Evolutionary conservation across 192 early-diverging fungal genomes (phyloP).

Genomic region (Backusella liffmaniae): DNA sequence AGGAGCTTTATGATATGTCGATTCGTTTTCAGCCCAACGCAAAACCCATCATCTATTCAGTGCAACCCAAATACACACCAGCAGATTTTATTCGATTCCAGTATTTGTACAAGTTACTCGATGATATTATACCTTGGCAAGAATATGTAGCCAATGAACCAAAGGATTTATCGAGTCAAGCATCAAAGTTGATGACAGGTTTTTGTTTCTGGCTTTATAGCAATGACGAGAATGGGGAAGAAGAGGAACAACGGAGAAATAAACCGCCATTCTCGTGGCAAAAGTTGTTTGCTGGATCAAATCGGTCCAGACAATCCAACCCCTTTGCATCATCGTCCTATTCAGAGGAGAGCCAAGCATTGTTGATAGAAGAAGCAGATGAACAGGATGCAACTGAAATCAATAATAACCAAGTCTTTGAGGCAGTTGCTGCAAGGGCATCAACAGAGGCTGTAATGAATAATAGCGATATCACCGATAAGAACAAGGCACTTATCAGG

Average conservation of each 20-base stretch:
- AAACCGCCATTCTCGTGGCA: constrained; percentile 16
- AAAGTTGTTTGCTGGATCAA: constrained; percentile 19
- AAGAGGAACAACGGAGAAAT: constrained; percentile 14
- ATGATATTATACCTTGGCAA: not conserved
- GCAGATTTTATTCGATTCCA: constrained; percentile 45
- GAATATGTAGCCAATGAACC: constrained; percentile 9
- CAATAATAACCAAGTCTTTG: constrained; percentile 16
- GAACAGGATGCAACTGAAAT: constrained; percentile 37
- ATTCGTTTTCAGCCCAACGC: constrained; percentile 33
- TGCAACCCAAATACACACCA: constrained; percentile 16
- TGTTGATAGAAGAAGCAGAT: constrained; percentile 22
- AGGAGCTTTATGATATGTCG: constrained; percentile 45
- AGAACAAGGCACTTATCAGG: not conserved
- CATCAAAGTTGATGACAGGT: constrained; percentile 15
- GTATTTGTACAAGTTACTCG: constrained; percentile 31
- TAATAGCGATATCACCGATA: not conserved
- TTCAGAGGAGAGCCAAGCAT: constrained; percentile 18
- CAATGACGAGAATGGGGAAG: not conserved
- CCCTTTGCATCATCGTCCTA: not conserved
- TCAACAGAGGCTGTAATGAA: not conserved
- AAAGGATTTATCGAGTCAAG: constrained; percentile 1
- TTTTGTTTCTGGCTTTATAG: constrained; percentile 11
- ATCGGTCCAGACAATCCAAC: not conserved
- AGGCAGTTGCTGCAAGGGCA: constrained; percentile 10
- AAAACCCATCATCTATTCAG: not conserved